A percentile compares a stretch with the other conserved stretches of the same genome.
phyloP scores from a whole-genome alignment of 306 rosid genomes.

The Acacia confusa region DNA sequence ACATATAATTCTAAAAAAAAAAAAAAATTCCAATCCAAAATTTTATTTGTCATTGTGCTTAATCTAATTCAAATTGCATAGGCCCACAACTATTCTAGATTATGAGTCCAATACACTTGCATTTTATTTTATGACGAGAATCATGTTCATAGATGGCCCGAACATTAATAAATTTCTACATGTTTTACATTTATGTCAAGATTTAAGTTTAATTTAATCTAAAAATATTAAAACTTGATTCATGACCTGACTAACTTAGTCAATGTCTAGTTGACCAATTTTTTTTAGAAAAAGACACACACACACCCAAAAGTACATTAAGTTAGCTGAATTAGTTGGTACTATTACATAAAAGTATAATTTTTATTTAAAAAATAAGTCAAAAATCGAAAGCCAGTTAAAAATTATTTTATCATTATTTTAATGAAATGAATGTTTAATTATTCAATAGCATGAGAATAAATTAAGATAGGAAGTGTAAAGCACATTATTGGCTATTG shows the following conservation, averaged over 20 bases:
- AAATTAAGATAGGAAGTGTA: background rate
- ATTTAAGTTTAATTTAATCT: background rate
- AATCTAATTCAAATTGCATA: background rate
- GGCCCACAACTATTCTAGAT: background rate
- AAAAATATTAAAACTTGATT: background rate
- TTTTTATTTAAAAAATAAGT: background rate
- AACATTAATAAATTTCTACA: background rate
- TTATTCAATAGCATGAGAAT: no score
- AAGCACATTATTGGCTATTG: background rate
- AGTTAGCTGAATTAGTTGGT: background rate
- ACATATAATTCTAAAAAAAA: no score
- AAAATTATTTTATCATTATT: background rate
- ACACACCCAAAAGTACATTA: background rate
- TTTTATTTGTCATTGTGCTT: background rate
- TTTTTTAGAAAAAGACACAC: background rate
- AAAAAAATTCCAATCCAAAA: no score
- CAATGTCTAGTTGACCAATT: background rate
- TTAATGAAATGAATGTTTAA: no score
- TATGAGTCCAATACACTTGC: background rate
- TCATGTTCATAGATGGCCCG: background rate
- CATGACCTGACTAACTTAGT: background rate
- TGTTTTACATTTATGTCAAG: background rate
- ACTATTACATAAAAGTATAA: background rate
- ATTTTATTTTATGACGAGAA: background rate
- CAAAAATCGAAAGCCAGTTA: background rate